These are phyloP conservation scores for Speleostelium caveatum DNA, from an alignment of 78 protist species.

Conservation along the genomic window DNA sequence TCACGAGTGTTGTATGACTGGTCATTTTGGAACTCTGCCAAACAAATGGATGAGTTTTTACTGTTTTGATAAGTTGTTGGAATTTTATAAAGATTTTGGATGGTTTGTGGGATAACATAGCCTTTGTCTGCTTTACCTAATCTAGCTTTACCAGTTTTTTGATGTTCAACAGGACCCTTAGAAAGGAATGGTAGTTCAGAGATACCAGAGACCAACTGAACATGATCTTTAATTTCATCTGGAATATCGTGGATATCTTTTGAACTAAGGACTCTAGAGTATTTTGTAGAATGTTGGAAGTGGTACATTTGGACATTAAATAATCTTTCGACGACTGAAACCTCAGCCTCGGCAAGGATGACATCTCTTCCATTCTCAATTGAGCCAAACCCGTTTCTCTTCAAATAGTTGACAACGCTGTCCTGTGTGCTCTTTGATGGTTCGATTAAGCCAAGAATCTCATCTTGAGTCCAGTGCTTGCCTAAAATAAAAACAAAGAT, in stretches of 20 bases:
- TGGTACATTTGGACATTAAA: constrained; percentile 33
- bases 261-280: constrained; percentile 38
- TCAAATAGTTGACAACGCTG: not conserved
- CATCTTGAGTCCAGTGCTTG: constrained; percentile 26
- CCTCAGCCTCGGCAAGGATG: constrained; percentile 31
- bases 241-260: constrained; percentile 20
- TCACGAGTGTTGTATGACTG: constrained; percentile 60
- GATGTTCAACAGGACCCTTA: too few relatives aligned
- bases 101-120: constrained; percentile 60
- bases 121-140: constrained; percentile 27
- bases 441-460: constrained; percentile 23
- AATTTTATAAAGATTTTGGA: constrained; percentile 49
- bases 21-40: constrained; percentile 63
- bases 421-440: not conserved
- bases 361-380: constrained; percentile 36
- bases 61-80: constrained; percentile 28
- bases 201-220: constrained; percentile 68
- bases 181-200: constrained; percentile 67
- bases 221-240: constrained; percentile 2
- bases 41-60: constrained; percentile 26
- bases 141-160: not conserved
- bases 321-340: constrained; percentile 44
- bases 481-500: constrained; percentile 7
- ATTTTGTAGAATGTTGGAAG: constrained; percentile 8
- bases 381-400: constrained; percentile 5